Evolutionary conservation across 179 eudicot genomes (phyloP).

Genomic region (Patellifolia procumbens): DNA sequence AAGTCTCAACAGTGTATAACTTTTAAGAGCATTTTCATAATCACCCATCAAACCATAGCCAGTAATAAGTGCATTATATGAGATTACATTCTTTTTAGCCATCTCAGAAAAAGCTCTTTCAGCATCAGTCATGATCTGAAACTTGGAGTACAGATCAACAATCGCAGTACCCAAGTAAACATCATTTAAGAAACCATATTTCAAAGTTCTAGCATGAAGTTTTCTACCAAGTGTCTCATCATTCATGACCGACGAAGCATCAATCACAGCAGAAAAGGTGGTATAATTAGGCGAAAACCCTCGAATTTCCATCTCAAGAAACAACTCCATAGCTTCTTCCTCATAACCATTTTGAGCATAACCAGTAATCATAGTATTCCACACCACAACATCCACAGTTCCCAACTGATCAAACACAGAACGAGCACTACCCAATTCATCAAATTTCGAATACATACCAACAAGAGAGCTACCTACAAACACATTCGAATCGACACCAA

Average conservation of each 20-base stretch:
- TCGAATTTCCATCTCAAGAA: slow-evolving; percentile 28
- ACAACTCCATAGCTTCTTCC: slow-evolving; percentile 24
- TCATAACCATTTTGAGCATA: slow-evolving; percentile 44
- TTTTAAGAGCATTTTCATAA: slow-evolving; percentile 32
- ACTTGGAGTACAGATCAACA: slow-evolving; percentile 54
- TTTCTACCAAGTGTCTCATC: slow-evolving; percentile 37
- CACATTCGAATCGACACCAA: slow-evolving; percentile 36
- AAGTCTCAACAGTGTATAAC: slow-evolving; percentile 29
- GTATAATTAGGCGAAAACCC: slow-evolving; percentile 40
- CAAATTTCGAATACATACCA: slow-evolving; percentile 42
- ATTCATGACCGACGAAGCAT: slow-evolving; percentile 42
- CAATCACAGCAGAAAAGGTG: slow-evolving; percentile 38
- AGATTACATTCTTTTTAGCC: slow-evolving; percentile 36
- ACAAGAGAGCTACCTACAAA: slow-evolving; percentile 46
- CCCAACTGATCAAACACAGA: slow-evolving; percentile 39
- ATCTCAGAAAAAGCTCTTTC: slow-evolving; percentile 43
- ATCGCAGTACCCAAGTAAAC: slow-evolving; percentile 44
- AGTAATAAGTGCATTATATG: slow-evolving; percentile 49
- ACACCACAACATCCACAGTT: slow-evolving; percentile 46
- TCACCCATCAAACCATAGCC: slow-evolving; percentile 46
- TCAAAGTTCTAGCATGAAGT: slow-evolving; percentile 37
- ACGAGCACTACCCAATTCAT: slow-evolving; percentile 44
- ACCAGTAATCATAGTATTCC: slow-evolving; percentile 57
- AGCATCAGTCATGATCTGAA: slow-evolving; percentile 40
- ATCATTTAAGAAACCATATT: slow-evolving; percentile 36